phyloP scores from a whole-genome alignment of 257 asterid species.

The Rubia yunnanensis region DNA sequence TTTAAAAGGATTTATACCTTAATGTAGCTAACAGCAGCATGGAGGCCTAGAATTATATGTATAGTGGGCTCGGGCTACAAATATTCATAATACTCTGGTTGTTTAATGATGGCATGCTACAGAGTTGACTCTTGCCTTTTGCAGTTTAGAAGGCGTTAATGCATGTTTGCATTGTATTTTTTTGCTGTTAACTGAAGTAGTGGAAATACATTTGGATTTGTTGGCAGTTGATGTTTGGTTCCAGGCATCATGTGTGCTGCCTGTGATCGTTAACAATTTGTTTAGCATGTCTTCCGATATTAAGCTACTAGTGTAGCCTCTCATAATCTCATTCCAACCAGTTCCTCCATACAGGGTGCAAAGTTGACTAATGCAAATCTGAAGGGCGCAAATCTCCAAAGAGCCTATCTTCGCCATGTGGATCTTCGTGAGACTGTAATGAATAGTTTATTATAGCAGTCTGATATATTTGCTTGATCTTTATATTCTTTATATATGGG shows the following conservation, averaged over 20 bases:
- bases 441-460: conserved; percentile 12
- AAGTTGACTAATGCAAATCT: conserved; percentile 77
- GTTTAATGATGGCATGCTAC: background rate
- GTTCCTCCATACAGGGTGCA: conserved; percentile 50
- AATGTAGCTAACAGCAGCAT: background rate
- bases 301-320: background rate
- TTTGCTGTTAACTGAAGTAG: background rate
- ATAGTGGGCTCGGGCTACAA: background rate
- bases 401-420: conserved; percentile 86
- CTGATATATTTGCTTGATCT: background rate
- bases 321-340: background rate
- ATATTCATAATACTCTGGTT: background rate
- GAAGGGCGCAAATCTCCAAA: conserved; percentile 91
- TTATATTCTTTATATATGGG: background rate
- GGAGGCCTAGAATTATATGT: background rate
- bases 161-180: background rate
- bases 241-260: background rate
- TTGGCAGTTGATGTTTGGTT: background rate
- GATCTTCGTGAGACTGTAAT: conserved; percentile 84
- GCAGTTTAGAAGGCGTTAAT: background rate
- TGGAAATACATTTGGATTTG: no score
- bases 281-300: background rate
- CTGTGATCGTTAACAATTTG: background rate
- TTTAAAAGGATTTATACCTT: background rate
- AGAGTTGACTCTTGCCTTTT: background rate